A percentile compares a stretch with the other conserved stretches of the same genome.
These are phyloP conservation scores for Macrophomina pseudophaseolina DNA, from an alignment of 2,329 filamentous ascomycete species.

Conservation along the genomic window DNA sequence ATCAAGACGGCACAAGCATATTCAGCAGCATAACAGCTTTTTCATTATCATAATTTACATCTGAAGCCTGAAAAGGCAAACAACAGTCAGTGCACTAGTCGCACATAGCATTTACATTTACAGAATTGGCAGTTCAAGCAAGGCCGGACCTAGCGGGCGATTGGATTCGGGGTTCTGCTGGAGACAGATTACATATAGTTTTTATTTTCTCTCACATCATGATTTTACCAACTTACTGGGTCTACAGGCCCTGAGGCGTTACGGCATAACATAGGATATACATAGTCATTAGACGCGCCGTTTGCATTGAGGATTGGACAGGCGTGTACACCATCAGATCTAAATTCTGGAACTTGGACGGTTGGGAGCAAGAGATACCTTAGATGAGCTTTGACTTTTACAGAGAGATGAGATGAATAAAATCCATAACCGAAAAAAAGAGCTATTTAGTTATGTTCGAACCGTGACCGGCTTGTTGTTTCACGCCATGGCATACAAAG, in stretches of 20 bases:
- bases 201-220: neutral
- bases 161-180: neutral
- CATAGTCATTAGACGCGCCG: neutral
- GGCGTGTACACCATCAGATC: neutral
- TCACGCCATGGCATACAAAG: too few relatives aligned
- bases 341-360: neutral
- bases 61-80: neutral
- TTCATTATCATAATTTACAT: neutral
- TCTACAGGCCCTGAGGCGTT: neutral
- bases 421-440: neutral
- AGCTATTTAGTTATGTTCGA: too few relatives aligned
- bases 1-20: constrained; percentile 12
- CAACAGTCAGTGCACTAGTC: neutral
- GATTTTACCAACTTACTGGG: neutral
- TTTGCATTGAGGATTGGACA: neutral
- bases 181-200: neutral
- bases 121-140: neutral
- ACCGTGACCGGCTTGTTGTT: too few relatives aligned
- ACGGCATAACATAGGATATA: neutral
- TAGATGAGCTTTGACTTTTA: constrained; percentile 8
- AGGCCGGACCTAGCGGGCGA: constrained; percentile 5
- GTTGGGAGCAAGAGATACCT: constrained; percentile 13
- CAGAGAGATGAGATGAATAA: neutral
- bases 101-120: neutral
- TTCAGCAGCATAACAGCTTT: neutral